phyloP scores from a whole-genome alignment of 2,329 filamentous ascomycete genomes.

The Pseudofabraea citricarpa region DNA sequence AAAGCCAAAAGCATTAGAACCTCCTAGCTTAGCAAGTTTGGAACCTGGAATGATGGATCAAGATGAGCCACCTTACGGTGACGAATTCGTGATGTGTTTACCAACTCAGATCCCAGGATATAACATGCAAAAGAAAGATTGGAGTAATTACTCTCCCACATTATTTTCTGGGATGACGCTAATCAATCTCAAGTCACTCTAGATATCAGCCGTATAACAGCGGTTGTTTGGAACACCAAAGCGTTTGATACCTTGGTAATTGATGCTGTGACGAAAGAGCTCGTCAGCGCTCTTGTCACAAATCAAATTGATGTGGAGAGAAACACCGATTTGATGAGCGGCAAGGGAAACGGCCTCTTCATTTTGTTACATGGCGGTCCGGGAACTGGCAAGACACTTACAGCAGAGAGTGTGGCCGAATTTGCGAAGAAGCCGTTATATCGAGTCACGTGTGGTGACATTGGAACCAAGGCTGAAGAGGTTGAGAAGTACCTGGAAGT shows the following conservation, averaged over 20 bases:
- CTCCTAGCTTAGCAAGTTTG: not conserved
- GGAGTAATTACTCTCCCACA: too few relatives aligned
- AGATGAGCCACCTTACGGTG: not conserved
- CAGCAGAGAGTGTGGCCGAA: constrained; percentile 51
- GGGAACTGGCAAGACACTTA: constrained; percentile 44
- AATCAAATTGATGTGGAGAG: not conserved
- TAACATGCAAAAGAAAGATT: too few relatives aligned
- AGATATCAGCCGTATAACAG: too few relatives aligned
- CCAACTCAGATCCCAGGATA: too few relatives aligned
- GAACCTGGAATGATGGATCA: not conserved
- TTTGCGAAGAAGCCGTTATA: constrained; percentile 43
- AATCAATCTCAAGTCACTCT: too few relatives aligned
- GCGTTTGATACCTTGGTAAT: too few relatives aligned
- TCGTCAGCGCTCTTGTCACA: not conserved
- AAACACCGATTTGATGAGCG: constrained; percentile 38
- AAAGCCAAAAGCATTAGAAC: not conserved
- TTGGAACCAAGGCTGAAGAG: constrained; percentile 57
- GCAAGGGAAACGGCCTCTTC: constrained; percentile 45
- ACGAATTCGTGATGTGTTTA: too few relatives aligned
- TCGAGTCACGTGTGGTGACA: constrained; percentile 57
- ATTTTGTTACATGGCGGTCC: constrained; percentile 42
- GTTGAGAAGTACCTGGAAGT: constrained; percentile 44
- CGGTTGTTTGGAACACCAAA: too few relatives aligned
- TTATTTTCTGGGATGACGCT: too few relatives aligned
- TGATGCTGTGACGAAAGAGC: not conserved